These are phyloP conservation scores for Sutorius eximius DNA, from an alignment of 1,284 basidiomycete species.

Conservation along the genomic window DNA sequence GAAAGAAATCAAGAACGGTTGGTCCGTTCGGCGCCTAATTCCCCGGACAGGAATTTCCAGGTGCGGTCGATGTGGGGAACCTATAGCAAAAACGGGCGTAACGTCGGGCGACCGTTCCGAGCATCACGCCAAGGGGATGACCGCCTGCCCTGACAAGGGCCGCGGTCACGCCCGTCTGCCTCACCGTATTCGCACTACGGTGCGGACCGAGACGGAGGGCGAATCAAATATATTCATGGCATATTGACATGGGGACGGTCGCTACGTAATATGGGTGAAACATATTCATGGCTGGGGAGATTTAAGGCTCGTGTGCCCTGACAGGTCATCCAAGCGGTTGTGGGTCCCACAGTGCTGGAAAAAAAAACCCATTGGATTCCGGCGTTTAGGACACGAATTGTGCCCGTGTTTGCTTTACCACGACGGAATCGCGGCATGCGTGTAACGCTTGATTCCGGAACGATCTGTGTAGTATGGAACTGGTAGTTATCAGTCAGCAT, in stretches of 20 bases:
- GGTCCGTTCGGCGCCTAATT: constrained; percentile 14
- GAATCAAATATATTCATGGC: neutral
- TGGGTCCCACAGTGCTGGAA: constrained; percentile 1
- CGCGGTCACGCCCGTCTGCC: constrained; percentile 10
- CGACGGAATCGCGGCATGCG: constrained; percentile 7
- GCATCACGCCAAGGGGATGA: constrained; percentile 6
- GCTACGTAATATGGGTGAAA: constrained; percentile 4
- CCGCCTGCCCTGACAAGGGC: constrained; percentile 3
- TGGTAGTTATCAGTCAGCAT: constrained; percentile 8
- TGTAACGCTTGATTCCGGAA: neutral
- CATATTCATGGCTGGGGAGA: neutral
- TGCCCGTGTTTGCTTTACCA: constrained; percentile 10
- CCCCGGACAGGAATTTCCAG: constrained; percentile 21
- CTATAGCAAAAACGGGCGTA: neutral
- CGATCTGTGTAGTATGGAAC: constrained; percentile 7
- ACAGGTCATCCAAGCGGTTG: neutral
- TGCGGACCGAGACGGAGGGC: constrained; percentile 21
- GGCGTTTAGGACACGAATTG: constrained; percentile 1
- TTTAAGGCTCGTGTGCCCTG: neutral
- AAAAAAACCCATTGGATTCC: neutral
- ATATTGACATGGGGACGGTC: constrained; percentile 23
- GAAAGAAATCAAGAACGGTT: neutral
- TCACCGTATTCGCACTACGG: constrained; percentile 9
- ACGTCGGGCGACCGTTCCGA: constrained; percentile 18
- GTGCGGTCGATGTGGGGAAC: neutral